A percentile compares a stretch with the other conserved stretches of the same genome.
phyloP scores from a whole-genome alignment of 345 rosid genomes.

The Syzygium aromaticum region DNA sequence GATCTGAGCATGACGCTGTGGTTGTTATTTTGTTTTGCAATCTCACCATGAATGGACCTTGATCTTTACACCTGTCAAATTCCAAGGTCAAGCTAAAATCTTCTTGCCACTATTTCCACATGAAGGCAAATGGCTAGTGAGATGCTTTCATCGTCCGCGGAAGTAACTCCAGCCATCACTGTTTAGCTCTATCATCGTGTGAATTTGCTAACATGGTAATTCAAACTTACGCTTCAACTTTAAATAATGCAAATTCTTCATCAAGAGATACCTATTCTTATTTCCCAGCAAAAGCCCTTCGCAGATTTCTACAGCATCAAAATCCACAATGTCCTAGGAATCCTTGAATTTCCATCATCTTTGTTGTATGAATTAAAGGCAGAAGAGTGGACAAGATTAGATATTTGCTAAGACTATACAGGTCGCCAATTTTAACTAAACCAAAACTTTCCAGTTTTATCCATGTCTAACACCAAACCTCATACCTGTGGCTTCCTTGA shows the following conservation, averaged over 20 bases:
- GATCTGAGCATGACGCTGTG: not conserved
- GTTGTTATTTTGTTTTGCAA: not conserved
- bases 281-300: not conserved
- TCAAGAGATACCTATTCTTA: not conserved
- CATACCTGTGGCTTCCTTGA: constrained; percentile 49
- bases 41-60: not conserved
- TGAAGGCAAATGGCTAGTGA: not conserved
- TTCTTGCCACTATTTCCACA: not conserved
- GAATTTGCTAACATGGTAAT: not conserved
- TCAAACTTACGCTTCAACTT: not conserved
- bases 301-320: not conserved
- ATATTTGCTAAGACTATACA: not conserved
- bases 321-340: not conserved
- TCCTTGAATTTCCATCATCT: not conserved
- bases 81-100: not conserved
- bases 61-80: not conserved
- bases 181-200: not conserved
- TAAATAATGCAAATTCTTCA: not conserved
- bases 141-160: not conserved
- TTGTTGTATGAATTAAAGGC: not conserved
- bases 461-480: not conserved
- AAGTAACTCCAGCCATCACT: not conserved
- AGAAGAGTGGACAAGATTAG: not conserved
- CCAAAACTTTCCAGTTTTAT: not conserved
- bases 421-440: not conserved